Evolutionary conservation across 208 protist species (phyloP).

Genomic region (Leishmania tropica): DNA sequence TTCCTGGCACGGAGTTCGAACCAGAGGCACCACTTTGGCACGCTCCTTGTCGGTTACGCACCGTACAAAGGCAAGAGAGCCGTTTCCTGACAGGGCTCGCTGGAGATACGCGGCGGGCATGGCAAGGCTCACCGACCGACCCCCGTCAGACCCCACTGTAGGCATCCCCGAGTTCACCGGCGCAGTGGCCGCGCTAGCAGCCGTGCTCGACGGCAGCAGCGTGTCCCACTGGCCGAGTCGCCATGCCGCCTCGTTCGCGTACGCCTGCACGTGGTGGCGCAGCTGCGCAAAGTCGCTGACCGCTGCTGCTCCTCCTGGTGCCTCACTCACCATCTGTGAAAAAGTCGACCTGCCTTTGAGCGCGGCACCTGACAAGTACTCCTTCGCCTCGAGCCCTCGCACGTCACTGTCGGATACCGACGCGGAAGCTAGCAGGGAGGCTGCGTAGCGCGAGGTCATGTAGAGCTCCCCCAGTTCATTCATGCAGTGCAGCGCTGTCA

Average conservation of each 20-base stretch:
- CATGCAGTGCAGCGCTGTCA: conserved; percentile 84
- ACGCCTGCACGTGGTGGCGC: conserved; percentile 55
- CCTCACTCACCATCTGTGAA: conserved; percentile 7
- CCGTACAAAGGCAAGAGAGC: conserved; percentile 10
- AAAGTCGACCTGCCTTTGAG: conserved; percentile 14
- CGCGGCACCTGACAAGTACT: not conserved
- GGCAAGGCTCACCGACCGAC: conserved; percentile 13
- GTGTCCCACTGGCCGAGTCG: conserved; percentile 81
- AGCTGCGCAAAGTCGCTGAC: conserved; percentile 2
- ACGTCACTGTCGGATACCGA: not conserved
- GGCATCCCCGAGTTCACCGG: not conserved
- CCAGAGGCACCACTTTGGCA: conserved; percentile 49
- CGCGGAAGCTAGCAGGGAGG: conserved; percentile 18
- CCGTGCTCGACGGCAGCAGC: conserved; percentile 23
- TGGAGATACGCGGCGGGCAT: conserved; percentile 25
- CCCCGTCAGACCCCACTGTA: not conserved
- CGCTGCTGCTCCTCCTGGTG: not conserved
- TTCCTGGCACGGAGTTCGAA: conserved; percentile 65
- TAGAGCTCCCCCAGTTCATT: conserved; percentile 85
- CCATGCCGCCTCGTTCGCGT: conserved; percentile 90
- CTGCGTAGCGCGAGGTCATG: conserved; percentile 79
- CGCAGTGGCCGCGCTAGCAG: not conserved
- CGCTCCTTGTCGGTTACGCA: conserved; percentile 39
- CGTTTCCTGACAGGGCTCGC: conserved; percentile 12
- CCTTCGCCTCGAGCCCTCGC: too few relatives aligned